phyloP scores from a whole-genome alignment of 208 protist genomes.

The Porcisia hertigi region DNA sequence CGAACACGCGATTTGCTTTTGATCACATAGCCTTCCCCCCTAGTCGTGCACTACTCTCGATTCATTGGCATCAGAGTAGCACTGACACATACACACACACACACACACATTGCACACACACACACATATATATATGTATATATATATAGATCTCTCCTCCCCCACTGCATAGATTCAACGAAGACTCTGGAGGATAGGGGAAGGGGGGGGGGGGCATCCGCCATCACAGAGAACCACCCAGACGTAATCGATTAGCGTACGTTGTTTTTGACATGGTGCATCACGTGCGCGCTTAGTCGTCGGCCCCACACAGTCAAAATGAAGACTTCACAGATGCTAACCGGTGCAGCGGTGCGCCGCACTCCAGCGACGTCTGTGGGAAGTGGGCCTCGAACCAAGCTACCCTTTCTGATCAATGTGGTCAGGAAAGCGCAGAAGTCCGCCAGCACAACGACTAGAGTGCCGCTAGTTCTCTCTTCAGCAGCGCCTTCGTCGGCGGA shows the following conservation, averaged over 20 bases:
- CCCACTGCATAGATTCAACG: not conserved
- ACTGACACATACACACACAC: not conserved
- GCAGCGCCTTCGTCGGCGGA: not conserved
- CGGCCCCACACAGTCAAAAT: not conserved
- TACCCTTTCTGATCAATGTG: conserved; percentile 76
- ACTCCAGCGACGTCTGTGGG: conserved; percentile 9
- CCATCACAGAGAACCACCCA: not conserved
- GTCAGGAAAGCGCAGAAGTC: conserved; percentile 47
- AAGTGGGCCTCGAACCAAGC: conserved; percentile 59
- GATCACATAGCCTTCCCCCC: not conserved
- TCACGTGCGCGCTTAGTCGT: not conserved
- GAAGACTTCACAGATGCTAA: conserved; percentile 4
- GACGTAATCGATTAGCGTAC: not conserved
- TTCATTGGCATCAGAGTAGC: not conserved
- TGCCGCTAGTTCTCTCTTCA: not conserved
- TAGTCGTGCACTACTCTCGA: not conserved
- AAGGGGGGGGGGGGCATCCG: not conserved
- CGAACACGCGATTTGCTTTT: not conserved
- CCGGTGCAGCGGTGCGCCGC: conserved; percentile 10
- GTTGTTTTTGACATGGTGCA: not conserved
- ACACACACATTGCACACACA: not conserved
- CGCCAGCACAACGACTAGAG: conserved; percentile 31
- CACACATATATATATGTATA: not conserved
- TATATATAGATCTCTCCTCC: no score
- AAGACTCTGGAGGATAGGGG: not conserved